These are phyloP conservation scores for Inga leiocalycina DNA, from an alignment of 306 rosid species.

Conservation along the genomic window DNA sequence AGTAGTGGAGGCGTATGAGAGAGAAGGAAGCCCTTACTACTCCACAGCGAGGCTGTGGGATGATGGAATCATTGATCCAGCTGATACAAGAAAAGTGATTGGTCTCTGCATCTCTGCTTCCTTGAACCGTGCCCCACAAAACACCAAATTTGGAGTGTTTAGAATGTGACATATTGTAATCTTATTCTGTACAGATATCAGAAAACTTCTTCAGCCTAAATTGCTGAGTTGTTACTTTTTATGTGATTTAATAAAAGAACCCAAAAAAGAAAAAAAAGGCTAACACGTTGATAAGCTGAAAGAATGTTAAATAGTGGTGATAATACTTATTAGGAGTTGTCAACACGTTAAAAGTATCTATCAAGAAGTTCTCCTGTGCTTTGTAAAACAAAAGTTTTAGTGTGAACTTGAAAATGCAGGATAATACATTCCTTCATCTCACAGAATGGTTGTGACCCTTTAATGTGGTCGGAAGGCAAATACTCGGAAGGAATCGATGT, in stretches of 20 bases:
- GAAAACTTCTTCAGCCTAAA: background rate
- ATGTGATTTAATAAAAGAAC: conserved; percentile 6
- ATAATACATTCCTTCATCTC: background rate
- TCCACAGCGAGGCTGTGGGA: conserved; percentile 97
- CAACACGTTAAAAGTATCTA: background rate
- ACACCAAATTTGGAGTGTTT: conserved; percentile 88
- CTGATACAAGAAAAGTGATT: conserved; percentile 81
- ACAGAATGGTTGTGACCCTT: background rate
- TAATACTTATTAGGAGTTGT: background rate
- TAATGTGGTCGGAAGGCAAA: background rate
- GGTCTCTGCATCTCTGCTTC: conserved; percentile 85
- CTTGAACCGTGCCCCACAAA: conserved; percentile 61
- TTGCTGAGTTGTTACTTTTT: conserved; percentile 9
- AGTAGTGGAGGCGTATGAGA: conserved; percentile 82
- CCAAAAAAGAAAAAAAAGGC: background rate
- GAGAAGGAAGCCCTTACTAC: conserved; percentile 87
- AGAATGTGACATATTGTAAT: conserved; percentile 58
- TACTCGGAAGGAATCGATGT: background rate
- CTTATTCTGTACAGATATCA: conserved; percentile 25
- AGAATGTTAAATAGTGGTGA: background rate
- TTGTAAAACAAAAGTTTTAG: background rate
- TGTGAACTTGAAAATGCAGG: background rate
- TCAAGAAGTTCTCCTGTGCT: background rate
- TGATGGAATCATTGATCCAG: conserved; percentile 95
- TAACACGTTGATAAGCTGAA: background rate